These are phyloP conservation scores for Lentinus tigrinus DNA, from an alignment of 768 basidiomycete genomes.

Conservation along the genomic window DNA sequence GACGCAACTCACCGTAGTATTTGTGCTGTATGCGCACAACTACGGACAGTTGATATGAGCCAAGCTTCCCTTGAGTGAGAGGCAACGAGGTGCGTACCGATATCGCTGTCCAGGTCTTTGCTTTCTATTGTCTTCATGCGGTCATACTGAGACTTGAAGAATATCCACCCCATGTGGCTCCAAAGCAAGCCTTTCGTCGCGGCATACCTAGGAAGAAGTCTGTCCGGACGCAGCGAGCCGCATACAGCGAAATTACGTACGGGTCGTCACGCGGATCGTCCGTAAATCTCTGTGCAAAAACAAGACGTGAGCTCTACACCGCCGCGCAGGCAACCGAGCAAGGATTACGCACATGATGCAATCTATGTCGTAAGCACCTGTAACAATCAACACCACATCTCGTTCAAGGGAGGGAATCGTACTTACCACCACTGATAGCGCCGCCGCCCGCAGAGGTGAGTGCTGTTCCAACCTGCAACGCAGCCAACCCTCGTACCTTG, in stretches of 20 bases:
- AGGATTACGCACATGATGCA: constrained; percentile 61
- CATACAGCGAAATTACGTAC: constrained; percentile 34
- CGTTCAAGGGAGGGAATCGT: not conserved
- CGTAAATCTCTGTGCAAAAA: constrained; percentile 53
- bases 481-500: constrained; percentile 43
- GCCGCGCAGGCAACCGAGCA: not conserved
- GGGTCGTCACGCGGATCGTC: constrained; percentile 69
- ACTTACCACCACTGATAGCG: constrained; percentile 60
- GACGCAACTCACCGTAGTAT: constrained; percentile 57
- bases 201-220: constrained; percentile 49
- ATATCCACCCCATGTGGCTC: constrained; percentile 87
- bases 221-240: not conserved
- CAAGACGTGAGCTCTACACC: not conserved
- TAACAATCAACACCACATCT: not conserved
- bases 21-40: constrained; percentile 73
- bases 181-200: constrained; percentile 73
- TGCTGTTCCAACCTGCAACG: not conserved
- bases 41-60: constrained; percentile 21
- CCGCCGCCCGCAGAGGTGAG: not conserved
- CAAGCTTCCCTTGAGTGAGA: not conserved
- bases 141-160: constrained; percentile 68
- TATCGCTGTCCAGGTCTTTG: constrained; percentile 67
- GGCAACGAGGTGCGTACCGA: constrained; percentile 41
- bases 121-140: constrained; percentile 62
- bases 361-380: constrained; percentile 70